Evolutionary conservation across 2,329 filamentous ascomycete genomes (phyloP), one percentile per base, ranked within the genome.

Genomic region (Rhynchosporium graminicola): DNA sequence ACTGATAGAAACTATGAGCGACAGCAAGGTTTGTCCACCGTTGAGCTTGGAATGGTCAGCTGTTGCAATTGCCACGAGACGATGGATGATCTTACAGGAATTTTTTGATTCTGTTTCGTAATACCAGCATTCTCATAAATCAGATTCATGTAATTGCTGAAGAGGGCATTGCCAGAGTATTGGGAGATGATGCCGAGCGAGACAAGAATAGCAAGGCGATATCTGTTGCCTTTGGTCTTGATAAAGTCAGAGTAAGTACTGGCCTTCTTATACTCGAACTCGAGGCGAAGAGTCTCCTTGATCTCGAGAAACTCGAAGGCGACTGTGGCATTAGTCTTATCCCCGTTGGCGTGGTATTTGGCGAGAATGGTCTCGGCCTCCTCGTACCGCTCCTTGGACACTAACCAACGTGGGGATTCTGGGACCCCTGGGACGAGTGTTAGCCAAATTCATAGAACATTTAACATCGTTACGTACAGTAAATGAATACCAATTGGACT

Each of bases 131-230:
- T 82, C 46, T 80, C 76, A 75, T 87, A 87, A 66, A 89, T 80
- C 61, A 81, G 78, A 63, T 85, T 83, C 70, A 87, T 84, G 73
- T 89, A 89, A 76, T 89, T 88, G 65, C 81, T 85, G 71, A 89
- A 84, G 1, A 89, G 76, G 20, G 84, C 86, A 71, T 89, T 89
- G 50, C 87, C 87, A 58, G 82, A 85, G 76, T 87, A 89, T 74
- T 89, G 86, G 1, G 85, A 87, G 71, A 89, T 87, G 68, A 89
- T 76, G 70, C 85, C 87, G 20, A 89, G 79, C 0, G 84, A 87
- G 47, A 87, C 74, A 47, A 88, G 78, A 60, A 89, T 82, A 54
- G 82, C 78, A 50, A 90, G 77, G 10, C 87, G 80, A 78, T 86
- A 86, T 58, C 85, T 80, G 77, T 90, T 89, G 33, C 87, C 86